These are phyloP conservation scores for Rossbeevera mucosa DNA, from an alignment of 768 basidiomycete species.

Conservation along the genomic window DNA sequence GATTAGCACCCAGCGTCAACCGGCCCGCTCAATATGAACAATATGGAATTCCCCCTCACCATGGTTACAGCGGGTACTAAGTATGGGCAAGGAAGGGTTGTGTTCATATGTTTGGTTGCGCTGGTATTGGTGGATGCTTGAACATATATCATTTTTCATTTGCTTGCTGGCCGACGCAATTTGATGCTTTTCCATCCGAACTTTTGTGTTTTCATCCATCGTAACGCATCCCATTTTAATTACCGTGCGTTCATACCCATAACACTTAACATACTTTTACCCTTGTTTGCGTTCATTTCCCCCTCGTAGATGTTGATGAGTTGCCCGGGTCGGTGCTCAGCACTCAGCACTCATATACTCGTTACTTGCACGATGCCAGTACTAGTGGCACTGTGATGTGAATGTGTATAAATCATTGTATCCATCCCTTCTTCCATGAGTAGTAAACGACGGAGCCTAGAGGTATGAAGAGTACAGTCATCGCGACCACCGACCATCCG, in stretches of 20 bases:
- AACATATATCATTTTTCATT: constrained; percentile 4
- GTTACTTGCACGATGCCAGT: background rate
- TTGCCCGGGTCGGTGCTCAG: constrained; percentile 7
- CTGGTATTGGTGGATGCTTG: background rate
- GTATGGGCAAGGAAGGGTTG: background rate
- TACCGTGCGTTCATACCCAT: constrained; percentile 23
- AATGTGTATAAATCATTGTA: constrained; percentile 18
- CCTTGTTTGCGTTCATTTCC: constrained; percentile 3
- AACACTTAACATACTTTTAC: background rate
- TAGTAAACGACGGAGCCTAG: constrained; percentile 18
- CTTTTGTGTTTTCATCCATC: background rate
- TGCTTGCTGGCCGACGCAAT: constrained; percentile 34
- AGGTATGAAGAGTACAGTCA: constrained; percentile 17
- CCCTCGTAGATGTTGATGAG: constrained; percentile 4
- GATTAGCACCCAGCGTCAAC: constrained; percentile 40
- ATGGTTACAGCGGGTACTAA: constrained; percentile 33
- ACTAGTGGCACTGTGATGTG: constrained; percentile 1
- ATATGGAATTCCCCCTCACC: constrained; percentile 57
- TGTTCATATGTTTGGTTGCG: background rate
- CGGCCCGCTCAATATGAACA: constrained; percentile 47
- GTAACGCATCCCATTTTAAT: constrained; percentile 1
- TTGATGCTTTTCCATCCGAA: background rate
- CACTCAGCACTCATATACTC: constrained; percentile 1
- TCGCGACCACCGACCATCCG: constrained; percentile 10
- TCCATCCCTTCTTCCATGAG: constrained; percentile 20